These are phyloP conservation scores for Colletotrichum trifolii DNA, from an alignment of 2,329 filamentous ascomycete genomes.

Conservation along the genomic window DNA sequence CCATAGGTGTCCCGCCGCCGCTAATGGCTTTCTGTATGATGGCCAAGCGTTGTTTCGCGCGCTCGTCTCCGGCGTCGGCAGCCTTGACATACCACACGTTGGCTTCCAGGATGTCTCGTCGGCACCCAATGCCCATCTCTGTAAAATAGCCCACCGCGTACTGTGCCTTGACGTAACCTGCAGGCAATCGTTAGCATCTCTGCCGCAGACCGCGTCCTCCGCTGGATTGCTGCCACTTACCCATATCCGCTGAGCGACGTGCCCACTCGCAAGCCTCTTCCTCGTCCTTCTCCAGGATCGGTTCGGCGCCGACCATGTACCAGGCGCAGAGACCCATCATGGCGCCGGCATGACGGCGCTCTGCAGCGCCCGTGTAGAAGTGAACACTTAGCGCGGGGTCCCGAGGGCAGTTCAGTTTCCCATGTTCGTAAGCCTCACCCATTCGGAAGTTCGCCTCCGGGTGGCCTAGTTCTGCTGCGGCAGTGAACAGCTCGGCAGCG, in stretches of 20 bases:
- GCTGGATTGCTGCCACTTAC: conserved; percentile 62
- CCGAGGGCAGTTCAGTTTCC: conserved; percentile 84
- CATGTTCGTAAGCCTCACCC: conserved; percentile 97
- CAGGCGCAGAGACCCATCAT: conserved; percentile 99
- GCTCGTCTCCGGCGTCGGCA: conserved; percentile 89
- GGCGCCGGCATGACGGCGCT: conserved; percentile 82
- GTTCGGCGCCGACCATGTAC: conserved; percentile 96
- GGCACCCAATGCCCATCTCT: conserved; percentile 97
- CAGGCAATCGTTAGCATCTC: conserved; percentile 31
- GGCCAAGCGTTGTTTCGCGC: conserved; percentile 85
- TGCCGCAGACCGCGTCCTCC: neutral
- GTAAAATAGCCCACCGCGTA: conserved; percentile 98
- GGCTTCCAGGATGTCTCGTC: conserved; percentile 92
- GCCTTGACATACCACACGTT: conserved; percentile 99
- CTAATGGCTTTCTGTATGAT: conserved; percentile 87
- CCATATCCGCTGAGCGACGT: conserved; percentile 82
- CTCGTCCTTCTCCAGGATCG: conserved; percentile 93
- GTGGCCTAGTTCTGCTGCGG: conserved; percentile 92
- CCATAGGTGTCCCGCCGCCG: conserved; percentile 67
- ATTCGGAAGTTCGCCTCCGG: conserved; percentile 86
- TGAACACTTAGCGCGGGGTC: conserved; percentile 95
- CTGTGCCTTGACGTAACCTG: conserved; percentile 80
- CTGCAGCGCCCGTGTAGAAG: conserved; percentile 94
- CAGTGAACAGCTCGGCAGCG: conserved; percentile 92
- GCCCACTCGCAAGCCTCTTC: conserved; percentile 98